Percentiles rank a stretch among this genome's conserved stretches.
phyloP scores from a whole-genome alignment of 306 rosid genomes.

The Fagus crenata region DNA sequence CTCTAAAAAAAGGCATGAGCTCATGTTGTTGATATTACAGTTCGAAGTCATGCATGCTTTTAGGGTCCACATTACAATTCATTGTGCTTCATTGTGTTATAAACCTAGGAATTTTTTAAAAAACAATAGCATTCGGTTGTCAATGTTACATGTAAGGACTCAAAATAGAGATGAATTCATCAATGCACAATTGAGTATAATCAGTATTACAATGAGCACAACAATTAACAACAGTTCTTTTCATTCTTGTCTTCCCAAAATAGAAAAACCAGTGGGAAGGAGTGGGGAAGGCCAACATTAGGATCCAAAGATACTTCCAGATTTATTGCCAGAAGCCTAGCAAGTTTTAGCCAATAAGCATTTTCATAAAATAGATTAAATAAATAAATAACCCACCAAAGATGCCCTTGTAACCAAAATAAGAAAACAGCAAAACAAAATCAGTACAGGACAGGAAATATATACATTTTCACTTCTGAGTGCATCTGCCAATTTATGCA shows the following conservation, averaged over 20 bases:
- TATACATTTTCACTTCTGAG: slow-evolving; percentile 76
- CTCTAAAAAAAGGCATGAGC: not conserved
- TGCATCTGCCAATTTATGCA: slow-evolving; percentile 57
- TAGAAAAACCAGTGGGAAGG: not conserved
- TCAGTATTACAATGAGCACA: not conserved
- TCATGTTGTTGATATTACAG: not conserved
- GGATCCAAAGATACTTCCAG: not conserved
- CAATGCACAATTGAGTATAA: not conserved
- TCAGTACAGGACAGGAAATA: not conserved
- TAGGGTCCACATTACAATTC: not conserved
- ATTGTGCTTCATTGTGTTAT: not conserved
- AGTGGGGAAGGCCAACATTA: not conserved
- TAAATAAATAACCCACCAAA: not conserved
- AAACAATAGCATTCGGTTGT: not conserved
- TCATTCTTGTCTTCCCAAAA: not conserved
- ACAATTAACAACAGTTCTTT: not conserved
- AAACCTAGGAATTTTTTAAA: not conserved
- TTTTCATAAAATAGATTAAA: not conserved
- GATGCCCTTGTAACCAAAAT: not conserved
- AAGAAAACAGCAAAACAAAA: slow-evolving; percentile 12
- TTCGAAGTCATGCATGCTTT: not conserved
- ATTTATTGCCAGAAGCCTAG: not conserved
- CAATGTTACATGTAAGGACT: not conserved
- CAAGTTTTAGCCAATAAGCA: not conserved
- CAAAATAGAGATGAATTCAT: not conserved